Evolutionary conservation across 2,329 filamentous ascomycete species (phyloP), one percentile per base, ranked within the genome.

Genomic region (Botrytis squamosa): DNA sequence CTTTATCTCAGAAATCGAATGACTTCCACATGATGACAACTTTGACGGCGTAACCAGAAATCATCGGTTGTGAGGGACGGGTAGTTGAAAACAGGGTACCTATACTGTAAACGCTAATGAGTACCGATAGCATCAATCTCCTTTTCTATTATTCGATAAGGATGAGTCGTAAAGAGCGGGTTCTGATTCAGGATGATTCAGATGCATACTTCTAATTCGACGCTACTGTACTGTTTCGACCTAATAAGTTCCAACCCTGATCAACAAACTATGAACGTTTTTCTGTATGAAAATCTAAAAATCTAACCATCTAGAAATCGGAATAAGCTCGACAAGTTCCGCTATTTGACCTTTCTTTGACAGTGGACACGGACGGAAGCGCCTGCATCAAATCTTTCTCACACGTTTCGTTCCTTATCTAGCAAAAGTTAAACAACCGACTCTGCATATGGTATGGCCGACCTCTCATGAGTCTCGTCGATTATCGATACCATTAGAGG

Each of bases 381-480:
- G 14, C 8, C 46, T 67, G 33, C 65, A 52, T 52, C 64, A 67
- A 65, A 67, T 38, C 65, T n/a, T 67, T 67, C 44, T 67, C 46
- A 55, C 65, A 67, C 33, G 46, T 67, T 67, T 67, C 65, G 65
- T 40, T 40, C 33, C 5, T 40, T 46, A 16, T 29, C 46, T 40
- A 29, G 29, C 14, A 38, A 22, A 40, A 40, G 33, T 18, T 44
- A 44, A 40, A 64, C 29, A 52, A 52, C 33, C 33, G 46, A 52
- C 33, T 18, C 64, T 52, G 33, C 36, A 52, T 67, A 38, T 20
- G 64, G 64, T 36, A 67, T 67, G 64, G 64, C 44, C 22, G 16
- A 52, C 52, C n/a, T 55, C 44, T 55, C 65, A 68, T n/a, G 38
- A 55, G 29, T 29, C 29, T 55, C 49, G 42, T n/a, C 65, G n/a